phyloP scores from a whole-genome alignment of 257 asterid species.

The Penstemon davidsonii region DNA sequence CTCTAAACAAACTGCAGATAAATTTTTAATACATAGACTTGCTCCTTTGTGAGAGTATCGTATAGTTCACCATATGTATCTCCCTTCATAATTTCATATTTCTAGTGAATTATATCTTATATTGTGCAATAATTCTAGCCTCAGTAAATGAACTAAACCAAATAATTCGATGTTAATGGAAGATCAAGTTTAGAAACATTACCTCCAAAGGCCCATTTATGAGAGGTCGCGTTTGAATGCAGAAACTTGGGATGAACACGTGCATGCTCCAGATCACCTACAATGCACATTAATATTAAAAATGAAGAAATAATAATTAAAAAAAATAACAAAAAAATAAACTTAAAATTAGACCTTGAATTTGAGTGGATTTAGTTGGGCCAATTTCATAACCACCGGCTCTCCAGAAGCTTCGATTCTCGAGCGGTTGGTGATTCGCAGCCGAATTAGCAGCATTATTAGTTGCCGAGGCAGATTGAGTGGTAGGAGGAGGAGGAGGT shows the following conservation, averaged over 20 bases:
- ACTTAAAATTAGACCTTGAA: slow-evolving; percentile 41
- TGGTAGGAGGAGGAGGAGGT: slow-evolving; percentile 20
- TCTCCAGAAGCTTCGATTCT: slow-evolving; percentile 88
- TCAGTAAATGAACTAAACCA: slow-evolving; percentile 14
- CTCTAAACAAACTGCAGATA: neutral
- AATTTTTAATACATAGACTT: too few relatives aligned
- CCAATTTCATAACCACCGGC: slow-evolving; percentile 76
- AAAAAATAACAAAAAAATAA: neutral
- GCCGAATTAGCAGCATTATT: slow-evolving; percentile 25
- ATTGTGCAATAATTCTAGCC: neutral
- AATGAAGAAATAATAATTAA: neutral
- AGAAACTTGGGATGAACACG: slow-evolving; percentile 94
- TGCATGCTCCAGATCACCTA: slow-evolving; percentile 89
- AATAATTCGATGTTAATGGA: neutral
- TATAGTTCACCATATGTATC: neutral
- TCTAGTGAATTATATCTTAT: neutral
- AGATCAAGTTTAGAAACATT: slow-evolving; percentile 2
- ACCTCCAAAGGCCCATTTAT: slow-evolving; percentile 99
- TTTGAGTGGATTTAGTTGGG: slow-evolving; percentile 33
- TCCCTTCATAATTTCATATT: slow-evolving; percentile 4
- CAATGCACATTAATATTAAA: slow-evolving; percentile 8
- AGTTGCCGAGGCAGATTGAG: slow-evolving; percentile 28
- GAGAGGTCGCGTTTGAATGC: slow-evolving; percentile 95
- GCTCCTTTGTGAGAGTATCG: too few relatives aligned
- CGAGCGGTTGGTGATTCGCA: slow-evolving; percentile 40